Percentiles rank a stretch among this genome's conserved stretches.
Conservation (phyloP, 1,139 yeast genomes). For the Scheffersomyces segobiensis region DNA sequence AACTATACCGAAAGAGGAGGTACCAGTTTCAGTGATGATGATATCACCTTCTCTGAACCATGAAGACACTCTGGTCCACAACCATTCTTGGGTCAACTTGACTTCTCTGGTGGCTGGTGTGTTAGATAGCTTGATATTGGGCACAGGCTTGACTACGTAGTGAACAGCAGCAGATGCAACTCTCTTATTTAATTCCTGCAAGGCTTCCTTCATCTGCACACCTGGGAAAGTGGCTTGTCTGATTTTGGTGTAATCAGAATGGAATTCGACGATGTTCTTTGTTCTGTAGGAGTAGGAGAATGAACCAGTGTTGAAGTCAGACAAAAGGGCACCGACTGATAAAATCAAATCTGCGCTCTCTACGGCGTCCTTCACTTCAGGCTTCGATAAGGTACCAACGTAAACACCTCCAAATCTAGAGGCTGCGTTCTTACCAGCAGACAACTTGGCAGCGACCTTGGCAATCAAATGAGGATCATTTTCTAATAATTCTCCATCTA, state of each 20-base stretch:
- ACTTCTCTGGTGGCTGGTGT: slow-evolving; percentile 20
- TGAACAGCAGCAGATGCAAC: slow-evolving; percentile 36
- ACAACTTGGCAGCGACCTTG: slow-evolving; percentile 26
- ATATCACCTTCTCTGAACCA: slow-evolving; percentile 40
- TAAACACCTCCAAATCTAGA: slow-evolving; percentile 85
- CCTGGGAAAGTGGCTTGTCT: slow-evolving; percentile 75
- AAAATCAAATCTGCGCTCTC: slow-evolving; percentile 76
- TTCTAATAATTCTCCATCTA: slow-evolving; percentile 26
- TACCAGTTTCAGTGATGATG: slow-evolving; percentile 41
- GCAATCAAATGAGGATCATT: slow-evolving; percentile 27
- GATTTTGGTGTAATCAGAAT: slow-evolving; percentile 82
- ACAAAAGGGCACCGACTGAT: slow-evolving; percentile 78
- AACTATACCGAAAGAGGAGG: slow-evolving; percentile 43
- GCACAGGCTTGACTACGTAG: slow-evolving; percentile 50
- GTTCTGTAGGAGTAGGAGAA: slow-evolving; percentile 82
- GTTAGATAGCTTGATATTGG: slow-evolving; percentile 38
- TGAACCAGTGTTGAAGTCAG: slow-evolving; percentile 90
- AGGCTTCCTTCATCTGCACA: slow-evolving; percentile 72
- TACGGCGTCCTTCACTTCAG: slow-evolving; percentile 74
- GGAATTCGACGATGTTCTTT: slow-evolving; percentile 81
- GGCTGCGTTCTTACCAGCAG: slow-evolving; percentile 36
- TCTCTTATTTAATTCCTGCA: slow-evolving; percentile 46
- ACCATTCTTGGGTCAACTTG: slow-evolving; percentile 34
- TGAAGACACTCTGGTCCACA: slow-evolving; percentile 33
- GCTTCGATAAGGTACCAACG: slow-evolving; percentile 76